phyloP scores from a whole-genome alignment of 2,329 filamentous ascomycete genomes.

The Ophiostoma perfectum region DNA sequence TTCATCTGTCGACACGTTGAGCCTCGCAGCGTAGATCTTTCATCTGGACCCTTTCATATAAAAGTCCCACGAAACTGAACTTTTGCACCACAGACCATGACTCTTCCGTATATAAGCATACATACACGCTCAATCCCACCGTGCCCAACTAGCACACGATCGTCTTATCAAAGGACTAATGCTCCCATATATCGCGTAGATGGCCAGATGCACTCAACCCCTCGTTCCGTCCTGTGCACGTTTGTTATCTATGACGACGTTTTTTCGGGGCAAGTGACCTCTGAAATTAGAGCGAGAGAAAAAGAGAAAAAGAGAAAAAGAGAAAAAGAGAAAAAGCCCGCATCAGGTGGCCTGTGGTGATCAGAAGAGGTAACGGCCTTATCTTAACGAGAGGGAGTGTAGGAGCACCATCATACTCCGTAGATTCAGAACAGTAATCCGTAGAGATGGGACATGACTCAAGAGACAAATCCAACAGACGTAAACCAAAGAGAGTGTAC shows the following conservation, averaged over 20 bases:
- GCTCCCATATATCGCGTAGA: neutral
- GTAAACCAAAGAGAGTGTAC: no score
- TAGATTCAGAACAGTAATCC: no score
- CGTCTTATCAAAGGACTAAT: no score
- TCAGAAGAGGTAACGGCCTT: neutral
- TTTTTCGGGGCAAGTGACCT: neutral
- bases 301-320: neutral
- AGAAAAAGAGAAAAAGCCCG: neutral
- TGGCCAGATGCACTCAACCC: neutral
- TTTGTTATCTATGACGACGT: conserved; percentile 1
- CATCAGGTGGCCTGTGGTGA: neutral
- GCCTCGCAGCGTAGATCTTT: neutral
- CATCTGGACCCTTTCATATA: neutral
- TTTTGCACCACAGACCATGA: no score
- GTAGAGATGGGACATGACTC: no score
- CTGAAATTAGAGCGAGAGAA: neutral
- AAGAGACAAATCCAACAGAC: no score
- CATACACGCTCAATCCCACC: no score
- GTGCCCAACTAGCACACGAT: no score
- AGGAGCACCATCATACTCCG: no score
- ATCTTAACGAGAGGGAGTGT: no score
- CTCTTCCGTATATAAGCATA: no score
- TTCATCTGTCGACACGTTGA: neutral
- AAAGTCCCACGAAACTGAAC: neutral
- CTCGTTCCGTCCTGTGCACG: neutral